These are phyloP conservation scores for Klebsormidium nitens DNA, from an alignment of 139 green algal genomes.

Conservation along the genomic window DNA sequence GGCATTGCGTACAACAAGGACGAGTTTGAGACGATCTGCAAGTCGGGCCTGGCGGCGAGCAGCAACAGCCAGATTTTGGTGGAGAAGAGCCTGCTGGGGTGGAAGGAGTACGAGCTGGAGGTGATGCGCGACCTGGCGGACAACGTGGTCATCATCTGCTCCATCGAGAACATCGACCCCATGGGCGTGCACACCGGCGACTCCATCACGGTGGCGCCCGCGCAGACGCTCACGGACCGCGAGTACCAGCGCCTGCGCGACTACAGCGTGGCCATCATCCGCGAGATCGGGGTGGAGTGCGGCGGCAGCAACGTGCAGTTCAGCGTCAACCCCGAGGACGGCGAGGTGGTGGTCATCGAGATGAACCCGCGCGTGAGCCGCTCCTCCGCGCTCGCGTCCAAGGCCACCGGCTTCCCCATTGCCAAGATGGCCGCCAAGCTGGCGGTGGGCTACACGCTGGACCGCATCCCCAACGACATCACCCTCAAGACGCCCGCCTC, in stretches of 20 bases:
- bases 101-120: slow-evolving; percentile 96
- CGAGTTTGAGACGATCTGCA: slow-evolving; percentile 85
- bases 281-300: slow-evolving; percentile 99
- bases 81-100: slow-evolving; percentile 91
- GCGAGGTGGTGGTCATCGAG: slow-evolving; percentile 97
- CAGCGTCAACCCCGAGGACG: slow-evolving; percentile 86
- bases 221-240: slow-evolving; percentile 88
- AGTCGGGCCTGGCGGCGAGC: slow-evolving; percentile 74
- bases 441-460: slow-evolving; percentile 89
- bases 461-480: slow-evolving; percentile 98
- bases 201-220: slow-evolving; percentile 64
- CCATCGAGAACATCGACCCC: slow-evolving; percentile 99
- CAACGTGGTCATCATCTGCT: slow-evolving; percentile 99
- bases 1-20: slow-evolving; percentile 99
- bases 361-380: slow-evolving; percentile 98
- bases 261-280: slow-evolving; percentile 79
- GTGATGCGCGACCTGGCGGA: slow-evolving; percentile 97
- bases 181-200: slow-evolving; percentile 98
- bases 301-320: slow-evolving; percentile 97
- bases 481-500: slow-evolving; percentile 94
- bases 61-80: slow-evolving; percentile 84
- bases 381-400: slow-evolving; percentile 96
- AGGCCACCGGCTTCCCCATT: slow-evolving; percentile 96
- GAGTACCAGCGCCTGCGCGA: slow-evolving; percentile 90
- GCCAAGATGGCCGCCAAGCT: slow-evolving; percentile 99